Conservation (phyloP, 2,329 filamentous ascomycete genomes). For the Fusarium napiforme region DNA sequence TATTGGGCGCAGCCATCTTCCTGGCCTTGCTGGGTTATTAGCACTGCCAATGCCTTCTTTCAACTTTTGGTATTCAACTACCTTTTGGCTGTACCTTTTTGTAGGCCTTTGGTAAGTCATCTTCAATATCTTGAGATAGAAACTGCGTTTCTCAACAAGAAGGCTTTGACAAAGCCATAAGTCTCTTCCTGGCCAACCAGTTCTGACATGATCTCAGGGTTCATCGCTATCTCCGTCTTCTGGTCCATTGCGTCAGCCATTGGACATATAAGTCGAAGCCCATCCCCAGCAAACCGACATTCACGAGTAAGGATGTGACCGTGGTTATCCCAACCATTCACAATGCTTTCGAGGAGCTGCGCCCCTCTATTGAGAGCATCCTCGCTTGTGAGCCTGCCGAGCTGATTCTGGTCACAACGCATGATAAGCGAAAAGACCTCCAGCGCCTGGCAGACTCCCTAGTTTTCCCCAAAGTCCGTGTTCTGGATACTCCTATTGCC, state of each 20-base stretch:
- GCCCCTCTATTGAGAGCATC: slow-evolving; percentile 82
- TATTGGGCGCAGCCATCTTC: slow-evolving; percentile 21
- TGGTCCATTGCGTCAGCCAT: slow-evolving; percentile 87
- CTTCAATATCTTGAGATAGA: not conserved
- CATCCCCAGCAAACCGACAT: slow-evolving; percentile 81
- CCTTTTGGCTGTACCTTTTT: slow-evolving; percentile 60
- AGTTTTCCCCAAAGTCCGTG: slow-evolving; percentile 70
- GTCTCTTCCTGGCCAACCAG: not conserved
- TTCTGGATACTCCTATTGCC: slow-evolving; percentile 83
- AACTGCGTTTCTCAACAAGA: not conserved
- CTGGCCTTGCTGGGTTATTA: slow-evolving; percentile 30
- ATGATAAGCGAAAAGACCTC: slow-evolving; percentile 78
- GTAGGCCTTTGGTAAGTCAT: slow-evolving; percentile 59
- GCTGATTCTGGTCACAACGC: slow-evolving; percentile 88
- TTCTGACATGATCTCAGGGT: slow-evolving; percentile 64
- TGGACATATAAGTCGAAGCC: slow-evolving; percentile 89
- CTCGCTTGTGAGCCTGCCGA: slow-evolving; percentile 75
- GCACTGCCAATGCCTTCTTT: slow-evolving; percentile 38
- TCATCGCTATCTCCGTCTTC: slow-evolving; percentile 86
- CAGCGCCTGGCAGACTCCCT: slow-evolving; percentile 73
- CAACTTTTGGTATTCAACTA: slow-evolving; percentile 56
- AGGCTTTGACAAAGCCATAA: not conserved
- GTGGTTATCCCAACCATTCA: slow-evolving; percentile 95
- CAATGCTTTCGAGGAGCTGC: slow-evolving; percentile 84
- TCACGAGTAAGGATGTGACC: slow-evolving; percentile 86